These are phyloP conservation scores for Orychophragmus violaceus DNA, from an alignment of 345 rosid genomes.

Conservation along the genomic window DNA sequence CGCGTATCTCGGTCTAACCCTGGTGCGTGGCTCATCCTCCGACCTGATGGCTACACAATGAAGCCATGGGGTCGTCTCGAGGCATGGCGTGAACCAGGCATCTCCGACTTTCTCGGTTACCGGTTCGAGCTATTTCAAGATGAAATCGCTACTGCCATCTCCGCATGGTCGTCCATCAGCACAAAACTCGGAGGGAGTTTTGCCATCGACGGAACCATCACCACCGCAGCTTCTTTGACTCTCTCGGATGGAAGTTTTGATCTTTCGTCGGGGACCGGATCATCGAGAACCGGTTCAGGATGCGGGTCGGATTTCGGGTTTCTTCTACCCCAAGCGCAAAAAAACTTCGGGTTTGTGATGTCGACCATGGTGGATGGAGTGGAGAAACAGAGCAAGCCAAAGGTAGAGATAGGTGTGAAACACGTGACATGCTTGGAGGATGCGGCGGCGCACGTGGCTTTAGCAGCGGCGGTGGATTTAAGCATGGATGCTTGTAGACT, in stretches of 20 bases:
- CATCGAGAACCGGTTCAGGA: conserved; percentile 45
- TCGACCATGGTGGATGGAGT: conserved; percentile 62
- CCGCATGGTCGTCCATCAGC: conserved; percentile 42
- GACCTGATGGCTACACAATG: conserved; percentile 62
- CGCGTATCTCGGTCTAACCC: conserved; percentile 67
- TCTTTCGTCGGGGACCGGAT: conserved; percentile 43
- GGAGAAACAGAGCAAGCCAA: conserved; percentile 42
- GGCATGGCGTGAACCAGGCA: conserved; percentile 65
- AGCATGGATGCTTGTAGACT: conserved; percentile 78
- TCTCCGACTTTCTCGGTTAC: conserved; percentile 53
- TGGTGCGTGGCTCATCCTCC: conserved; percentile 79
- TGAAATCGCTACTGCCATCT: conserved; percentile 21
- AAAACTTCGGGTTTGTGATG: conserved; percentile 61
- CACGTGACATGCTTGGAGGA: conserved; percentile 91
- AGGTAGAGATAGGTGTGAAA: conserved; percentile 69
- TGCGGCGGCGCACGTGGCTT: conserved; percentile 76
- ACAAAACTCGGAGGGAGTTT: conserved; percentile 64
- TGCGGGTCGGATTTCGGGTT: conserved; percentile 56
- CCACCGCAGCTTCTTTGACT: conserved; percentile 25
- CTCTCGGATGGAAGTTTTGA: conserved; percentile 68
- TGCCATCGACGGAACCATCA: conserved; percentile 48
- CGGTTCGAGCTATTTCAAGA: conserved; percentile 55
- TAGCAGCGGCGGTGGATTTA: conserved; percentile 92
- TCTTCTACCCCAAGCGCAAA: background rate
- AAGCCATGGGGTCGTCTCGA: conserved; percentile 89